Conservation (phyloP, 2,329 filamentous ascomycete genomes). For the Monilinia polystroma region DNA sequence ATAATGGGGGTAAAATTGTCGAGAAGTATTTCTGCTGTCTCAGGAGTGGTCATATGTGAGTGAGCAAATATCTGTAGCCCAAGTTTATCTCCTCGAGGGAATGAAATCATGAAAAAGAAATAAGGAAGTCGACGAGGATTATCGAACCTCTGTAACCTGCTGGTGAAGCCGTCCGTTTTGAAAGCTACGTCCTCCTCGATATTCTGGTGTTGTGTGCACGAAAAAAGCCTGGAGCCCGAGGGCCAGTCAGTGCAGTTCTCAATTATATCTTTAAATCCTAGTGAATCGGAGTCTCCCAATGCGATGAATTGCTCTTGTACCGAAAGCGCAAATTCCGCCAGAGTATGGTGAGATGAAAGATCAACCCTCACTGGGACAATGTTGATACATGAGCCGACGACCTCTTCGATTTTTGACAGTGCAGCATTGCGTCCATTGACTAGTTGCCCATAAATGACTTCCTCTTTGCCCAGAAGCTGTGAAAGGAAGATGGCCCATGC, state of each 20-base stretch:
- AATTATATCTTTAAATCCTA: constrained; percentile 42
- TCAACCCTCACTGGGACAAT: constrained; percentile 46
- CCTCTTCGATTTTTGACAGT: constrained; percentile 41
- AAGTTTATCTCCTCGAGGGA: neutral
- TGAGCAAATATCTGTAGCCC: neutral
- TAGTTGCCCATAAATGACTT: constrained; percentile 38
- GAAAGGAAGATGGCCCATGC: constrained; percentile 47
- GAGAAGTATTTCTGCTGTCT: neutral
- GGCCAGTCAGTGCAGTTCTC: constrained; percentile 42
- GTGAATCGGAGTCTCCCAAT: constrained; percentile 39
- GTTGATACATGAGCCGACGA: constrained; percentile 48
- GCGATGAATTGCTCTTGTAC: constrained; percentile 40
- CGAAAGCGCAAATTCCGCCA: constrained; percentile 40
- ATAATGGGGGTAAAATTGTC: neutral
- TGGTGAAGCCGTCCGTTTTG: constrained; percentile 1
- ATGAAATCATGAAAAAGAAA: constrained; percentile 2
- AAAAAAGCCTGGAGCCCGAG: constrained; percentile 1
- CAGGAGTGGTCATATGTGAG: neutral
- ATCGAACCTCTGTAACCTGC: neutral
- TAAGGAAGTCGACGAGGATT: neutral
- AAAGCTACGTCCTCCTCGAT: neutral
- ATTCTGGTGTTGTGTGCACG: constrained; percentile 2
- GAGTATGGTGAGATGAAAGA: constrained; percentile 41
- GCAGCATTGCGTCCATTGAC: constrained; percentile 46
- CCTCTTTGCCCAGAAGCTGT: constrained; percentile 26